These are phyloP conservation scores for Trifolium pratense DNA, from an alignment of 306 rosid species.

Conservation along the genomic window DNA sequence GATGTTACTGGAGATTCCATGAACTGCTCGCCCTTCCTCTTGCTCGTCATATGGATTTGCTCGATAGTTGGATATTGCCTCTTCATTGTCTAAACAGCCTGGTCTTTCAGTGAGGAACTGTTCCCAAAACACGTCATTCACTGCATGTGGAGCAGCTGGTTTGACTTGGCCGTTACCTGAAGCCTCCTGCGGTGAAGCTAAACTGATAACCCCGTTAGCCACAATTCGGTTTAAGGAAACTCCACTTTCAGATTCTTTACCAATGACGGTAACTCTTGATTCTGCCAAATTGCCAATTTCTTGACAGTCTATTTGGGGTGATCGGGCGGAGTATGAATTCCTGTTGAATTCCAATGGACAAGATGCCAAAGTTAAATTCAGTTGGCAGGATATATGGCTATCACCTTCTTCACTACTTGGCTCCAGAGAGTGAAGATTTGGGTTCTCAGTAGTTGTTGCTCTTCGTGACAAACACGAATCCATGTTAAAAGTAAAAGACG, in stretches of 20 bases:
- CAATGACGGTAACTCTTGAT: slow-evolving; percentile 47
- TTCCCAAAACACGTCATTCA: slow-evolving; percentile 94
- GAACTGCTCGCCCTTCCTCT: slow-evolving; percentile 62
- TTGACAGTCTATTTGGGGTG: slow-evolving; percentile 62
- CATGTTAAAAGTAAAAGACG: slow-evolving; percentile 81
- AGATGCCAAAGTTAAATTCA: slow-evolving; percentile 86
- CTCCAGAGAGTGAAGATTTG: slow-evolving; percentile 62
- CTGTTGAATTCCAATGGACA: slow-evolving; percentile 62
- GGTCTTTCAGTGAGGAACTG: slow-evolving; percentile 98
- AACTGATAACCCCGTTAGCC: slow-evolving; percentile 47
- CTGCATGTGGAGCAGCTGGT: slow-evolving; percentile 67
- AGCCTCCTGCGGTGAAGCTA: slow-evolving; percentile 55
- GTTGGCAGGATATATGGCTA: slow-evolving; percentile 80
- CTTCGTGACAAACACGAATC: slow-evolving; percentile 65
- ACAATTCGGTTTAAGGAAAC: slow-evolving; percentile 46
- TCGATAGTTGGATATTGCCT: slow-evolving; percentile 81
- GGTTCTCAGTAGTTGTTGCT: slow-evolving; percentile 52
- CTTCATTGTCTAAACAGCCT: slow-evolving; percentile 90
- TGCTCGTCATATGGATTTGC: slow-evolving; percentile 64
- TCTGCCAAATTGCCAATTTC: slow-evolving; percentile 59
- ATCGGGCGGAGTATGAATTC: slow-evolving; percentile 58
- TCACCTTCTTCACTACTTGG: slow-evolving; percentile 84
- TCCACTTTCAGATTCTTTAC: slow-evolving; percentile 63
- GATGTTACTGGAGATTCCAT: slow-evolving; percentile 61
- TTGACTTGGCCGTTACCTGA: slow-evolving; percentile 55